Evolutionary conservation across 2,329 filamentous ascomycete genomes (phyloP), one percentile per base, ranked within the genome.

Genomic region (Cryphonectria nitschkei): DNA sequence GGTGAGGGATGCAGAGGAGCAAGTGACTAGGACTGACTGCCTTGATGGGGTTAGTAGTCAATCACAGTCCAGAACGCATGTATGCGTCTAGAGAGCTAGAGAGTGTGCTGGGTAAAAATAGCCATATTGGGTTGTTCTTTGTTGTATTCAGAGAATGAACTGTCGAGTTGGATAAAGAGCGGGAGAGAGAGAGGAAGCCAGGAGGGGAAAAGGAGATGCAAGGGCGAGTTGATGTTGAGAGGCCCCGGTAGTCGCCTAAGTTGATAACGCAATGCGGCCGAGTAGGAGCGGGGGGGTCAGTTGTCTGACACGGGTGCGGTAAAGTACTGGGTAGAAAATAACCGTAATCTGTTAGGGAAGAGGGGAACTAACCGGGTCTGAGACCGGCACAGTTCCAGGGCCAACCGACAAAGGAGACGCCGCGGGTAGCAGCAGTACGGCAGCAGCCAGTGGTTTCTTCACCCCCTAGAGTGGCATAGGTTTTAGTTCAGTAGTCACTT

Each of bases 231-330:
- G 46, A 50, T 19, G 46, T 50, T n/a, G 46, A 50, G 46, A 50
- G 19, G 19, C 46, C 46, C 46, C 61, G 50, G 68, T 63, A 66
- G 52, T 29, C 54, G 54, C 54, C 13, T 58, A 32, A 26, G 54
- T 58, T 68, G 70, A 70, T 68, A 72, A 72, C 70, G 68, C 64
- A 67, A 67, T 69, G 39, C 41, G 65, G 50, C 65, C 54, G 39
- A 37, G n/a, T 43, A 16, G n/a, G 65, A 34, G 65, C 22, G 22
- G 19, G 5, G 46, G 19, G 46, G 22, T 46, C 19, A 14, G n/a
- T 65, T 64, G 67, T 64, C 67, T 68, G 56, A 66, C 66, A 58
- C 62, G 46, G 66, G 56, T 43, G 41, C 67, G 41, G 70, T 41
- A 62, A 43, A 50, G 46, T n/a, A n/a, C 46, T 50, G 7, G 46